Evolutionary conservation across 2,329 filamentous ascomycete genomes (phyloP).

Genomic region (Fusarium sp.): DNA sequence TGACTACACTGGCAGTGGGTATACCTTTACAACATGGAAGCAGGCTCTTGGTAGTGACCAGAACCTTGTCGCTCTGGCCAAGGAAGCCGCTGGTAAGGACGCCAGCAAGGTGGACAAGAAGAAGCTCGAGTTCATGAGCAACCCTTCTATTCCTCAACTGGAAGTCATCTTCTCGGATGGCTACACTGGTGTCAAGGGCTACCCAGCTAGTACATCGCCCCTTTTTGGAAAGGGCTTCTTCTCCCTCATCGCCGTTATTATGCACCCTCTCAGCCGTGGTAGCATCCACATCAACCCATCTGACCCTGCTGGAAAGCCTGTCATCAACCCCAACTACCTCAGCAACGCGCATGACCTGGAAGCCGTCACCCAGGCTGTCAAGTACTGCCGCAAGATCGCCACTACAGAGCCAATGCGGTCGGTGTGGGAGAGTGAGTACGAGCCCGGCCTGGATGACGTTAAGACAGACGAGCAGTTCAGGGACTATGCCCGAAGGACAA

Average conservation of each 20-base stretch:
- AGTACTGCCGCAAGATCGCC: constrained; percentile 48
- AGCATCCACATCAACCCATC: constrained; percentile 38
- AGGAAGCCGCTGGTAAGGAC: constrained; percentile 43
- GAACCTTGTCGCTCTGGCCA: constrained; percentile 20
- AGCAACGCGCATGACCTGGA: constrained; percentile 46
- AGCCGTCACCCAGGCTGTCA: constrained; percentile 47
- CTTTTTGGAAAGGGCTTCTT: constrained; percentile 47
- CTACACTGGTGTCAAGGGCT: constrained; percentile 46
- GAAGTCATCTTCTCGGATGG: constrained; percentile 48
- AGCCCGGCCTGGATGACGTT: constrained; percentile 39
- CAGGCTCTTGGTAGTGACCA: constrained; percentile 28
- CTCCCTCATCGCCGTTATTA: constrained; percentile 67
- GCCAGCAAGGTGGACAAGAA: constrained; percentile 50
- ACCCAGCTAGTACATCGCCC: constrained; percentile 40
- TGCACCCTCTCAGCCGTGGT: constrained; percentile 65
- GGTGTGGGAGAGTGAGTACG: constrained; percentile 49
- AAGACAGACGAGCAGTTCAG: constrained; percentile 32
- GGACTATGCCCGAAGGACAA: constrained; percentile 28
- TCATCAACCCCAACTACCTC: constrained; percentile 42
- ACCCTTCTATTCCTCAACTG: constrained; percentile 41
- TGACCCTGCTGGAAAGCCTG: constrained; percentile 30
- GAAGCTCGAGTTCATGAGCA: constrained; percentile 54
- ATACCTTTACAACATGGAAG: constrained; percentile 37
- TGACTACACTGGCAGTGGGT: constrained; percentile 36
- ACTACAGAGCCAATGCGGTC: constrained; percentile 47